Conservation (phyloP, 129 eudicot genomes). For the Tanacetum coccineum region DNA sequence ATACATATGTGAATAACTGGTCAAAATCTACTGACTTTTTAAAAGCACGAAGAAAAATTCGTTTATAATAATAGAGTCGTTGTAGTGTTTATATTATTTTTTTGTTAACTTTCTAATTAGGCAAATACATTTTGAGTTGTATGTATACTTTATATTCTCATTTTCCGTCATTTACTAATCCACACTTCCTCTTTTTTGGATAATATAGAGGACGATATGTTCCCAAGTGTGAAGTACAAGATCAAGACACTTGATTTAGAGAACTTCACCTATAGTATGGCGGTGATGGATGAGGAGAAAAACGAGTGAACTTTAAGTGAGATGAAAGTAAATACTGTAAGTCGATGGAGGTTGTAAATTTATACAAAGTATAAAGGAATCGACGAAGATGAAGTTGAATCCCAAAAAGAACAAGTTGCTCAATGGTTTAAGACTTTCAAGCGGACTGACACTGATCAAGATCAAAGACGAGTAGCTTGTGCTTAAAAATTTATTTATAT, state of each 20-base stretch:
- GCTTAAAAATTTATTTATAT: neutral
- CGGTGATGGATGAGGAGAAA: neutral
- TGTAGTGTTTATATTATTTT: too few species aligned
- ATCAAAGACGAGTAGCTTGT: neutral
- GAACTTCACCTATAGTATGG: neutral
- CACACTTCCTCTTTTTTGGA: neutral
- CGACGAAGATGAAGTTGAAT: neutral
- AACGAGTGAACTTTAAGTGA: conserved; percentile 4
- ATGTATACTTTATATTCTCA: too few species aligned
- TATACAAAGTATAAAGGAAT: neutral
- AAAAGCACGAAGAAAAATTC: too few species aligned
- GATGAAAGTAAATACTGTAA: conserved; percentile 1
- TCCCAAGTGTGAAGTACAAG: conserved; percentile 18
- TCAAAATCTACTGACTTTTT: too few species aligned
- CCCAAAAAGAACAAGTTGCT: conserved; percentile 1
- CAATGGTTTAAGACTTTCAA: conserved; percentile 2
- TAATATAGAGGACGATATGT: neutral
- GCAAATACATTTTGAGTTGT: too few species aligned
- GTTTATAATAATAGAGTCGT: too few species aligned
- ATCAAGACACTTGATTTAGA: conserved; percentile 2
- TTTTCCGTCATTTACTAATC: too few species aligned
- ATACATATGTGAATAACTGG: too few species aligned
- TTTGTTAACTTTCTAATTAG: too few species aligned
- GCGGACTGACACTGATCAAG: neutral
- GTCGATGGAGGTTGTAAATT: conserved; percentile 9